Conservation (phyloP, 1,139 yeast species). For the Diutina ranongensis region DNA sequence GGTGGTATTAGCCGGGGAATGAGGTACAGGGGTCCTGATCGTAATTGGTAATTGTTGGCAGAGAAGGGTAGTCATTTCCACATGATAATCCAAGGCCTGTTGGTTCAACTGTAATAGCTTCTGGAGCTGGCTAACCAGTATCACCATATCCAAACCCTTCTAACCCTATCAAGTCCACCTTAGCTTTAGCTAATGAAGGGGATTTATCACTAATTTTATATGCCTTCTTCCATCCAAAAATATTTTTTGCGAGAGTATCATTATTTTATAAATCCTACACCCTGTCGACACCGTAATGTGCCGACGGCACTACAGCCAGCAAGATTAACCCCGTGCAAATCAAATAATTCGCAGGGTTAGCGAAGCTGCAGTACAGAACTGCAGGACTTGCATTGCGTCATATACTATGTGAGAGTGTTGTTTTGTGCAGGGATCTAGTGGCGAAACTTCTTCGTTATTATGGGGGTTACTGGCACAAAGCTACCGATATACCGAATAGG, state of each 20-base stretch:
- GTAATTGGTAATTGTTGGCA: neutral
- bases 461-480: too few relatives aligned
- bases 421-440: neutral
- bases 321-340: neutral
- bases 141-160: constrained; percentile 1
- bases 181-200: neutral
- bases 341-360: neutral
- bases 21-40: neutral
- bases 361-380: neutral
- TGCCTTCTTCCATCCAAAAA: neutral
- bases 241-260: constrained; percentile 3
- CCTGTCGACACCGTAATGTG: neutral
- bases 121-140: constrained; percentile 1
- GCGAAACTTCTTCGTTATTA: too few relatives aligned
- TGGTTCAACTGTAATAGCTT: constrained; percentile 1
- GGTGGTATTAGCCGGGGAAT: neutral
- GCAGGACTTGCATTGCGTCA: neutral
- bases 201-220: neutral
- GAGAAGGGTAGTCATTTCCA: neutral
- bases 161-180: neutral
- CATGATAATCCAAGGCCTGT: neutral
- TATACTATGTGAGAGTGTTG: neutral
- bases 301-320: constrained; percentile 1
- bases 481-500: too few relatives aligned
- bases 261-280: neutral